A percentile compares a stretch with the other conserved stretches of the same genome.
Evolutionary conservation across 2,329 filamentous ascomycete species (phyloP).

Genomic region (Fusarium sarcochroum): DNA sequence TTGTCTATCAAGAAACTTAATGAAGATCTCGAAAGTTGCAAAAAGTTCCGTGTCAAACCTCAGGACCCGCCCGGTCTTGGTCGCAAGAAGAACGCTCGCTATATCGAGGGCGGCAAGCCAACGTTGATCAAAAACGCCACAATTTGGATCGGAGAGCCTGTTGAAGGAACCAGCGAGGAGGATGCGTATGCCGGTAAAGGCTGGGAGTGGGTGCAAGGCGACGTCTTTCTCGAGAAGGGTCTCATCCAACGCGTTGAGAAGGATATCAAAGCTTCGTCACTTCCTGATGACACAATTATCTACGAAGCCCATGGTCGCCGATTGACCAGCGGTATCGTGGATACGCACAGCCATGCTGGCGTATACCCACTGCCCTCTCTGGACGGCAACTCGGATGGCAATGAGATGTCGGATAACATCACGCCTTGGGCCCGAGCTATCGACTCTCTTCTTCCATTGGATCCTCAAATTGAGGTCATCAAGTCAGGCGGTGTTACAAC

Average conservation of each 20-base stretch:
- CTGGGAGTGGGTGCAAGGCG: conserved; percentile 71
- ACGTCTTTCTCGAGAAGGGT: conserved; percentile 72
- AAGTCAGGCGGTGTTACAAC: conserved; percentile 82
- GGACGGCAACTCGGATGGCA: conserved; percentile 69
- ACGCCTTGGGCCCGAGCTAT: conserved; percentile 78
- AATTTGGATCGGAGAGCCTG: conserved; percentile 75
- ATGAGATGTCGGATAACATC: conserved; percentile 74
- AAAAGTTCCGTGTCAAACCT: conserved; percentile 67
- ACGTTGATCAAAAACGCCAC: conserved; percentile 77
- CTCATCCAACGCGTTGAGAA: conserved; percentile 69
- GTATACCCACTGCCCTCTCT: conserved; percentile 70
- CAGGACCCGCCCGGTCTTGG: conserved; percentile 68
- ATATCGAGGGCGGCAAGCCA: conserved; percentile 69
- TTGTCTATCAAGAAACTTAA: conserved; percentile 68
- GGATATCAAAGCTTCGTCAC: conserved; percentile 57
- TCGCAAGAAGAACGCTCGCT: conserved; percentile 72
- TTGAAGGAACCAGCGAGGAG: conserved; percentile 62
- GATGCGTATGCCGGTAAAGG: conserved; percentile 71
- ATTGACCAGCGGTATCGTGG: conserved; percentile 76
- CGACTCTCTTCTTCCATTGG: conserved; percentile 74
- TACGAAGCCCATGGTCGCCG: conserved; percentile 72
- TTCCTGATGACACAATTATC: conserved; percentile 64
- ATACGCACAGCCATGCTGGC: conserved; percentile 79
- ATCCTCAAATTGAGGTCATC: conserved; percentile 76
- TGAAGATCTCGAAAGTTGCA: conserved; percentile 68